Evolutionary conservation across 2,329 filamentous ascomycete genomes (phyloP).

Genomic region (Paecilomyces sp.): DNA sequence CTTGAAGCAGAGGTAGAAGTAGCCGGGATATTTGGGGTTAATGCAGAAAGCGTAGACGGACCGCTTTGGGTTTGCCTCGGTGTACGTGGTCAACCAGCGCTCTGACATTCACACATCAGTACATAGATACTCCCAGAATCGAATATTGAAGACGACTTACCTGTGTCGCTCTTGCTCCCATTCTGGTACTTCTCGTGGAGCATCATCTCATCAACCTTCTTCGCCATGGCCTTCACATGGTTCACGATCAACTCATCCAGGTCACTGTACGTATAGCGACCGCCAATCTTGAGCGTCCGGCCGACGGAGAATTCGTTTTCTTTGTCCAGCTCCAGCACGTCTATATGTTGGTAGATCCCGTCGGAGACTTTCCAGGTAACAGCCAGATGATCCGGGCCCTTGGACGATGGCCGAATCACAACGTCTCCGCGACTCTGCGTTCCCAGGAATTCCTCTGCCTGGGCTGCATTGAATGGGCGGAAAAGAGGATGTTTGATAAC

Average conservation of each 20-base stretch:
- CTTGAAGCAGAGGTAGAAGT: constrained; percentile 96
- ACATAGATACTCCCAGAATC: neutral
- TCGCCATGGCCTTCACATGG: constrained; percentile 95
- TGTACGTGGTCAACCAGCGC: constrained; percentile 92
- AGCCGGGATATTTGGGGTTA: constrained; percentile 83
- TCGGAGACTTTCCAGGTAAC: constrained; percentile 98
- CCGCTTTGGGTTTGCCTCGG: constrained; percentile 88
- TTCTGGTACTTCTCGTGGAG: constrained; percentile 89
- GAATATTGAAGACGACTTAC: constrained; percentile 49
- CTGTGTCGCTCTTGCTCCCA: constrained; percentile 70
- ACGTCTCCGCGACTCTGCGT: constrained; percentile 81
- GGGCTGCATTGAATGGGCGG: constrained; percentile 81
- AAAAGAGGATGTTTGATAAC: constrained; percentile 98
- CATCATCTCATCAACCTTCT: constrained; percentile 95
- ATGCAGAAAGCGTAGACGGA: constrained; percentile 95
- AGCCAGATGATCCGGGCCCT: constrained; percentile 89
- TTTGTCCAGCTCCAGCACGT: constrained; percentile 94
- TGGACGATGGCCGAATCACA: constrained; percentile 90
- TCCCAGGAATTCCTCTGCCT: constrained; percentile 89
- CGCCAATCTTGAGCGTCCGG: constrained; percentile 73
- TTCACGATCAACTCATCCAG: constrained; percentile 95
- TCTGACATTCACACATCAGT: constrained; percentile 47
- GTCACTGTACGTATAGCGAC: constrained; percentile 89
- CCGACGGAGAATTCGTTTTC: constrained; percentile 95
- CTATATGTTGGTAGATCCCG: constrained; percentile 93